Percentiles rank a stretch among this genome's conserved stretches.
phyloP scores from a whole-genome alignment of 345 rosid species.

The Dimocarpus longan region DNA sequence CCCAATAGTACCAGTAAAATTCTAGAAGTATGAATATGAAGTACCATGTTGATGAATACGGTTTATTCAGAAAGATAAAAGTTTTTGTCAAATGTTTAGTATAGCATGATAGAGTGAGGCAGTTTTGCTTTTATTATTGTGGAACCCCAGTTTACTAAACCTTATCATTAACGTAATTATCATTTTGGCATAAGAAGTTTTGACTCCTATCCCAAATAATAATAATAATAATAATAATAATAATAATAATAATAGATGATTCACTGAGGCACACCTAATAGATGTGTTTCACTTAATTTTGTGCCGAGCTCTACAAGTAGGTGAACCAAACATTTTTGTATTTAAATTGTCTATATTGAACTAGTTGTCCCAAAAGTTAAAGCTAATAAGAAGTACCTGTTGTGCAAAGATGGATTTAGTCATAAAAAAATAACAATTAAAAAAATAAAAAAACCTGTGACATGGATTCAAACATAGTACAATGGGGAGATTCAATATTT shows the following conservation, averaged over 20 bases:
- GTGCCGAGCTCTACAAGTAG: background rate
- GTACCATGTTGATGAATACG: background rate
- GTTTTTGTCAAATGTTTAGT: background rate
- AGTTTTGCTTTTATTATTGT: background rate
- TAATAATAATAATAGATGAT: background rate
- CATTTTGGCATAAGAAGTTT: background rate
- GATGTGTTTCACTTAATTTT: background rate
- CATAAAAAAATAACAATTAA: background rate
- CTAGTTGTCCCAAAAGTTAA: background rate
- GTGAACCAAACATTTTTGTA: background rate
- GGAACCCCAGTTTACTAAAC: background rate
- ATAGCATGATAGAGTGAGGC: background rate
- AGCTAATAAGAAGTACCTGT: background rate
- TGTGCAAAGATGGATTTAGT: background rate
- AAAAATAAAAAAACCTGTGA: background rate
- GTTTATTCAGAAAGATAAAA: background rate
- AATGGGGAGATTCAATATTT: background rate
- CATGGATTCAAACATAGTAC: background rate
- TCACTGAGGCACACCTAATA: background rate
- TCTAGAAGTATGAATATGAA: background rate
- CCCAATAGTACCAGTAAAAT: background rate
- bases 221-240: background rate
- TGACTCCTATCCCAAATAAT: background rate
- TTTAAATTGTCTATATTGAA: background rate
- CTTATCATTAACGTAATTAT: background rate